phyloP scores from a whole-genome alignment of 768 basidiomycete species.

The Brasilioporus rufonigricans region DNA sequence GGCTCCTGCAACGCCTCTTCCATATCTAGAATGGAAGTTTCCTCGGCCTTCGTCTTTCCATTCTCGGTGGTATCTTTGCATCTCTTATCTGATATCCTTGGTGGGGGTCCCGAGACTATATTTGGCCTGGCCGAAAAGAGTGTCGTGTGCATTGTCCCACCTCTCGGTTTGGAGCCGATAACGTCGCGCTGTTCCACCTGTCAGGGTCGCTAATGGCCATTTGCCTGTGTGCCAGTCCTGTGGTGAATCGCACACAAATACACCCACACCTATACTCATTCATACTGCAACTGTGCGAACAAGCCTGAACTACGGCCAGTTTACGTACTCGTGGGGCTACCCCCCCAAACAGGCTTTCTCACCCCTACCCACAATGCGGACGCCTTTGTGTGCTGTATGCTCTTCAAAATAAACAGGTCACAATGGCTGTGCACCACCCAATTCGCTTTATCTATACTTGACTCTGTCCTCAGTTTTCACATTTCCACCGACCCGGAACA shows the following conservation, averaged over 20 bases:
- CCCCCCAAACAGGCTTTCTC: background rate
- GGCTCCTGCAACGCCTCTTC: background rate
- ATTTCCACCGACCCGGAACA: slow-evolving; percentile 6
- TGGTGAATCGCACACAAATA: background rate
- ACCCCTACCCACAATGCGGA: slow-evolving; percentile 2
- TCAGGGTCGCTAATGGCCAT: background rate
- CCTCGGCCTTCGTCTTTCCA: slow-evolving; percentile 16
- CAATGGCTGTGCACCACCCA: slow-evolving; percentile 4
- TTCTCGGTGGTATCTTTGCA: slow-evolving; percentile 7
- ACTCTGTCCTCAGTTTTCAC: background rate
- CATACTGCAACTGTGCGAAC: background rate
- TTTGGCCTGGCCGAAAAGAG: background rate
- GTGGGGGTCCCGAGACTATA: background rate
- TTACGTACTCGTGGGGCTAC: slow-evolving; percentile 11
- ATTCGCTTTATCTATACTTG: slow-evolving; percentile 2
- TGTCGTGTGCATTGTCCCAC: slow-evolving; percentile 4
- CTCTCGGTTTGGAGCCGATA: background rate
- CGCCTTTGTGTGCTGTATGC: background rate
- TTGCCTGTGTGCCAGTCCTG: background rate
- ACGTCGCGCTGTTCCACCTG: background rate
- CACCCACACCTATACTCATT: background rate
- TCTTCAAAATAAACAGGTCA: background rate
- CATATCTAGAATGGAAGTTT: slow-evolving; percentile 13
- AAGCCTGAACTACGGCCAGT: background rate
- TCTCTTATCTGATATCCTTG: slow-evolving; percentile 4